Conservation (phyloP, 192 early-diverging fungal species). For the Pilobolus umbonatus region DNA sequence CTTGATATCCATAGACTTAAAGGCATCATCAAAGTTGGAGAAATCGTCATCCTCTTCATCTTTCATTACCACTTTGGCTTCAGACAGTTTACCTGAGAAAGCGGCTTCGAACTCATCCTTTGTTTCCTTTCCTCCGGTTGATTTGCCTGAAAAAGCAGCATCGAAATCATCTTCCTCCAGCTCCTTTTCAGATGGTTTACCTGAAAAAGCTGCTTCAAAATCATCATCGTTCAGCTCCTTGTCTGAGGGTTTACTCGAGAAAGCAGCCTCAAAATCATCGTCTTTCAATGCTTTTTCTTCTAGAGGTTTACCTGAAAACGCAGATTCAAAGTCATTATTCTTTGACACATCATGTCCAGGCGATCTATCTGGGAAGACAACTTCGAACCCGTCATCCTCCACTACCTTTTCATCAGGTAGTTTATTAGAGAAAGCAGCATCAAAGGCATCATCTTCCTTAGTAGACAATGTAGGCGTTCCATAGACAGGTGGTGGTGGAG, state of each 20-base stretch:
- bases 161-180: conserved; percentile 13
- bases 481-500: conserved; percentile 10
- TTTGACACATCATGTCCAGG: no score
- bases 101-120: conserved; percentile 16
- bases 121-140: conserved; percentile 2
- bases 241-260: conserved; percentile 4
- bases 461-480: not conserved
- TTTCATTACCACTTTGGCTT: conserved; percentile 5
- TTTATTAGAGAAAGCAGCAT: conserved; percentile 29
- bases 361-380: no score
- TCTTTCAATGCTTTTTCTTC: not conserved
- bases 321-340: no score
- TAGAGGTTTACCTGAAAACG: no score
- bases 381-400: not conserved
- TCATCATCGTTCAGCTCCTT: not conserved
- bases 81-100: conserved; percentile 7
- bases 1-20: conserved; percentile 12
- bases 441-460: conserved; percentile 24
- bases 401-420: conserved; percentile 22
- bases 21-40: conserved; percentile 29
- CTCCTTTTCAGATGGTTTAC: conserved; percentile 2
- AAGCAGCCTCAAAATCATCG: not conserved
- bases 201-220: conserved; percentile 8
- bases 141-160: conserved; percentile 7
- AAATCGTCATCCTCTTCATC: conserved; percentile 12